Base-by-base conservation (phyloP, 441 rosid genomes). In the Adansonia rubrostipa region DNA sequence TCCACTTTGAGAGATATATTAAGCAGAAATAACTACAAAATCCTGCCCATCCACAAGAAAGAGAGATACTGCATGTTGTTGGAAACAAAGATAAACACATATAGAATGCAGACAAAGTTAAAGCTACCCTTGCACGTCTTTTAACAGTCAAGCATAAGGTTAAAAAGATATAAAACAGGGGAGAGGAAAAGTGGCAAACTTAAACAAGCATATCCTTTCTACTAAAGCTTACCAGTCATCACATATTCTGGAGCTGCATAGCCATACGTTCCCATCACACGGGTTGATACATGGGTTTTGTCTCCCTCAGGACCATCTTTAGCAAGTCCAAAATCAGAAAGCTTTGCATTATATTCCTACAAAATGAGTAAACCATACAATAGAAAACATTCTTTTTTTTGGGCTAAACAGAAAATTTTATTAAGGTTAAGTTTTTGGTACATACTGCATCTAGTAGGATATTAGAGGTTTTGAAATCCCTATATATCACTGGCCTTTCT, bases 251-350 rank as follows among this genome's bases (percentile, higher is more conserved):
- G 98, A 54, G 98, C 98, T 33, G 98, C 98, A 77, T 93, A 93
- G 19, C 98, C 98, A 71, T 93, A 91, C 2, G 98, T 93, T 61
- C 98, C 98, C 97, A 93, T 93, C 60, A 93, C 98, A 17, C 97
- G 93, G 58, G 98, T 93, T 13, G 98, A 93, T 57, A 93, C 98
- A 82, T 93, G 98, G 19, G 98, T 93, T 86, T 93, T 92, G 75
- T 92, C 98, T 62, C 94, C 97, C 81, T 93, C 95, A 9, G 98
- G 98, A 84, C 93, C 98, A 81, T 93, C 97, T 86, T 93, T 93
- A 15, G 98, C 98, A 77, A 93, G 98, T 82, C 98, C 98, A 63
- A 93, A 93, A 81, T 93, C 98, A 14, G 98, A 93, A 66, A 93
- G 94, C 86, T 93, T 93, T 33, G 98, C 95, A 75, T 93, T 92